Evolutionary conservation across 306 rosid species (phyloP).

Genomic region (Carpinus fangiana): DNA sequence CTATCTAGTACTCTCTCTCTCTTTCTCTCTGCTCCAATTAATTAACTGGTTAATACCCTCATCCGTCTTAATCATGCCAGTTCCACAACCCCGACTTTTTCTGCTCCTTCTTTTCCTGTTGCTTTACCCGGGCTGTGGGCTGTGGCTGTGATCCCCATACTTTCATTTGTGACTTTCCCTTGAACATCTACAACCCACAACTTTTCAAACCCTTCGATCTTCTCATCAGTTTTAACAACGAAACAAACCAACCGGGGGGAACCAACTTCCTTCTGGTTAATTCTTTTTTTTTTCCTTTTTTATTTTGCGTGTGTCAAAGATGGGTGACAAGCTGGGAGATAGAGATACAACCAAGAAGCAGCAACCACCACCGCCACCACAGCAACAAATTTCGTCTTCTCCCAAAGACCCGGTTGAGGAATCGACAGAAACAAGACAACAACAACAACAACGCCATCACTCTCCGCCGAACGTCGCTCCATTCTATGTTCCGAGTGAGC

Average conservation of each 20-base stretch:
- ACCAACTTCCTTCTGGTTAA: slow-evolving; percentile 39
- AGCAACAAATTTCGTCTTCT: slow-evolving; percentile 61
- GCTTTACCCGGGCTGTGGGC: slow-evolving; percentile 35
- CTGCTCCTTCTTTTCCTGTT: slow-evolving; percentile 41
- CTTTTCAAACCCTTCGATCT: slow-evolving; percentile 14
- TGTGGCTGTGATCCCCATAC: slow-evolving; percentile 35
- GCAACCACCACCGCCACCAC: slow-evolving; percentile 19
- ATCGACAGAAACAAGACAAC: slow-evolving; percentile 42
- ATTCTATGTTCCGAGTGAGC: slow-evolving; percentile 54
- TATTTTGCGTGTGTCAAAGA: slow-evolving; percentile 11
- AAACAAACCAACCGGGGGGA: slow-evolving; percentile 1
- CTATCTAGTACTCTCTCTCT: slow-evolving; percentile 29
- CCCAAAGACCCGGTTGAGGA: slow-evolving; percentile 55
- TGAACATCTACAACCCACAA: slow-evolving; percentile 24
- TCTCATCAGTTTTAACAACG: slow-evolving; percentile 20
- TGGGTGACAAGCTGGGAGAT: slow-evolving; percentile 52
- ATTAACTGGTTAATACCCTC: slow-evolving; percentile 37
- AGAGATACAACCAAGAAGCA: slow-evolving; percentile 63
- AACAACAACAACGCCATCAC: slow-evolving; percentile 37
- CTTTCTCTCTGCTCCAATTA: slow-evolving; percentile 32
- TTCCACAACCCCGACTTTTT: slow-evolving; percentile 66
- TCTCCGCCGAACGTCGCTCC: slow-evolving; percentile 37
- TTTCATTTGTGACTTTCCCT: slow-evolving; percentile 48
- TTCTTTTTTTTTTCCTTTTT: too few species aligned
- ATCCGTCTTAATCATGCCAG: slow-evolving; percentile 68